Conservation (phyloP, 129 eudicot species). For the Scalesia atractyloides region DNA sequence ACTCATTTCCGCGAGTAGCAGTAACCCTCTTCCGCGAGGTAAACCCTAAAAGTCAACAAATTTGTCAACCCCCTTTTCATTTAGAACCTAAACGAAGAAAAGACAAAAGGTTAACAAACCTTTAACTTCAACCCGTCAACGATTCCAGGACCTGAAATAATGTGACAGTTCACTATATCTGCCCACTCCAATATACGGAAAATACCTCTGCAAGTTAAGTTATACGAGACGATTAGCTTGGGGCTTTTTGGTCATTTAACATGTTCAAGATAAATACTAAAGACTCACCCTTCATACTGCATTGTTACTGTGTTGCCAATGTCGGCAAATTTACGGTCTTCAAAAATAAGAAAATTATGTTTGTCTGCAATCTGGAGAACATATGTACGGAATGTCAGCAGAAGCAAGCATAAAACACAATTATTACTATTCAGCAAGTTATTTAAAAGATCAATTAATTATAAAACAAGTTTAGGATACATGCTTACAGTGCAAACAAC, state of each 20-base stretch:
- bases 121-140: constrained; percentile 92
- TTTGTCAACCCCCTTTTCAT: constrained; percentile 1
- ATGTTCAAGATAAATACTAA: neutral
- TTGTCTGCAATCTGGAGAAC: constrained; percentile 83
- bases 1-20: constrained; percentile 97
- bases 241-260: constrained; percentile 13
- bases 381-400: constrained; percentile 28
- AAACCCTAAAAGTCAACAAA: constrained; percentile 56
- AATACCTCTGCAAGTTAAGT: constrained; percentile 59
- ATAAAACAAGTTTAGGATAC: constrained; percentile 1
- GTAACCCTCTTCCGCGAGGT: constrained; percentile 85
- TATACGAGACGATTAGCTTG: neutral
- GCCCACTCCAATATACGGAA: constrained; percentile 94
- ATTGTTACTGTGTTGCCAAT: constrained; percentile 94
- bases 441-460: neutral
- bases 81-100: neutral
- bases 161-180: constrained; percentile 91
- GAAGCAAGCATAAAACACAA: neutral
- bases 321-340: constrained; percentile 96
- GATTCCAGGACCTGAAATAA: constrained; percentile 93
- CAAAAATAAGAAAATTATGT: constrained; percentile 88
- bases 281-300: constrained; percentile 90
- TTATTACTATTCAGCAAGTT: neutral
- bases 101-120: constrained; percentile 39
- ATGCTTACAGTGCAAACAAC: neutral